Base-by-base conservation (phyloP, 169 alveolate genomes). In the Eimeria maxima region DNA sequence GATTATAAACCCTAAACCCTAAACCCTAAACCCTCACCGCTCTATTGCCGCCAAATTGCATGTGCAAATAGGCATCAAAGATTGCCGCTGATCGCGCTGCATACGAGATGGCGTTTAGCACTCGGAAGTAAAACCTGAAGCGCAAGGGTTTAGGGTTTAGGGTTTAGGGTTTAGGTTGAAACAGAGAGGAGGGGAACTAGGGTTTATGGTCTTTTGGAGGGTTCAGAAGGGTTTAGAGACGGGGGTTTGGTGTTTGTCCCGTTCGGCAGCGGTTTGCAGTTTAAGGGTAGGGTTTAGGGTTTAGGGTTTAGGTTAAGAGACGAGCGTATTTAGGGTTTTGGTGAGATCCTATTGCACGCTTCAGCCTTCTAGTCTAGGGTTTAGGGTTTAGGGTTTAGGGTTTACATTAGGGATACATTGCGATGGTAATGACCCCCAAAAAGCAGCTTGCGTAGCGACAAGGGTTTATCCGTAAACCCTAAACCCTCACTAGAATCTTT, bases 71-170 rank as follows among this genome's bases (percentile, higher is more conserved):
- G 1, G 86, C 38, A 33, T 84, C 95, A 65, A 95, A 95, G 53
- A 95, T 95, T 5, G 95, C 53, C 13, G 95, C 95, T 14, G 96
- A 14, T 22, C 95, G 91, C 45, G 95, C 90, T 18, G 92, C 95
- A 47, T 95, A 86, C 6, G 90, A n/a, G 11, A 76, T 29, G 16
- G 86, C 78, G 44, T 65, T 63, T 69, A 69, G 80, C 45, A 45
- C 27, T 69, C 27, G 27, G 80, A 16, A 50, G 57, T 11, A 50
- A 7, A 7, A 50, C 10, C 27, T n/a, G 18, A 63, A 38, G 73
- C 42, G 69, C 87, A 7, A 47, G 65, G 42, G 65, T 80, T 80
- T 80, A n/a, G 42, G 90, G 69, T 80, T 44, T 80, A n/a, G 45
- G 65, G 45, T n/a, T 27, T n/a, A n/a, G n/a, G n/a, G n/a, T n/a